These are phyloP conservation scores for Mucor sp. DNA, from an alignment of 371 early-diverging fungal species.

Conservation along the genomic window DNA sequence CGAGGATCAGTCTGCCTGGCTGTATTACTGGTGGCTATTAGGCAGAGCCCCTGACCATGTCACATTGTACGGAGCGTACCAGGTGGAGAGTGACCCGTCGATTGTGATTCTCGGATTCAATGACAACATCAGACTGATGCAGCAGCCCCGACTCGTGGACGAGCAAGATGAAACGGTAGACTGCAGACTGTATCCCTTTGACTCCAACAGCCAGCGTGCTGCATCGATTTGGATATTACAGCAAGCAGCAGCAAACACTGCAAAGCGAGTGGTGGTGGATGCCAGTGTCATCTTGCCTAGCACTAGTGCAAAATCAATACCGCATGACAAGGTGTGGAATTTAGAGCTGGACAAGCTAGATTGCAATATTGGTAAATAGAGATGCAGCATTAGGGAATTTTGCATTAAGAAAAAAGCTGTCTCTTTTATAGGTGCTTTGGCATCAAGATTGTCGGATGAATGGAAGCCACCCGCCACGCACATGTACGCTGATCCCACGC, in stretches of 20 bases:
- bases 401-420: background rate
- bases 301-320: constrained; percentile 16
- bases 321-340: constrained; percentile 9
- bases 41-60: constrained; percentile 50
- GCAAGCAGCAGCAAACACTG: background rate
- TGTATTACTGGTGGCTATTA: constrained; percentile 91
- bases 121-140: constrained; percentile 19
- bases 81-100: constrained; percentile 6
- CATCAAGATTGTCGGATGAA: background rate
- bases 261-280: constrained; percentile 1
- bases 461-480: constrained; percentile 17
- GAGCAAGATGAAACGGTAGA: background rate
- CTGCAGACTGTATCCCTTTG: constrained; percentile 22
- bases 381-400: background rate
- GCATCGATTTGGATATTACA: constrained; percentile 32
- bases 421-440: background rate
- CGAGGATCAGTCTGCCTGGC: constrained; percentile 96
- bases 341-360: background rate
- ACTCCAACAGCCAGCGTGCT: constrained; percentile 7
- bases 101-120: constrained; percentile 26
- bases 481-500: constrained; percentile 23
- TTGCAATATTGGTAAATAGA: background rate
- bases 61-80: constrained; percentile 25
- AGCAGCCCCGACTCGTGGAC: constrained; percentile 18
- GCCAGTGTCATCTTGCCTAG: constrained; percentile 27